Evolutionary conservation across 2,329 filamentous ascomycete genomes (phyloP).

Genomic region (Hypocrella siamensis): DNA sequence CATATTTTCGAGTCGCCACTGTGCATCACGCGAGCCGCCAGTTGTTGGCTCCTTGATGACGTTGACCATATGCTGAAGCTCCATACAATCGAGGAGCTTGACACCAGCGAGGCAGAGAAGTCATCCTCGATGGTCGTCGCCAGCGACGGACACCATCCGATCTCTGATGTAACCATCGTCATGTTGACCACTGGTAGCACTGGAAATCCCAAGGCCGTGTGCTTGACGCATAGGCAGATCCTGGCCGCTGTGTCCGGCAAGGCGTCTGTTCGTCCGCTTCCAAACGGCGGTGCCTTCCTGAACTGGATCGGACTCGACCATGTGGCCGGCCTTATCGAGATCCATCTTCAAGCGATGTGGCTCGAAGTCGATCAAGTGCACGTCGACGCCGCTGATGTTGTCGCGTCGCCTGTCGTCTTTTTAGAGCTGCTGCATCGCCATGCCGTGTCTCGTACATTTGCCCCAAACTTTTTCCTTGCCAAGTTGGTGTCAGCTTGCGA

Average conservation of each 20-base stretch:
- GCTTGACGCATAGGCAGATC: conserved; percentile 26
- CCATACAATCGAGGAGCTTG: neutral
- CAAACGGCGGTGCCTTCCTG: too few species aligned
- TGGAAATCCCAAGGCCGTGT: conserved; percentile 33
- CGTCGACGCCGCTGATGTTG: conserved; percentile 22
- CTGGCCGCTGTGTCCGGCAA: too few species aligned
- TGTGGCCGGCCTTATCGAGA: conserved; percentile 33
- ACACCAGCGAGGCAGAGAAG: neutral
- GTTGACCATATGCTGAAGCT: neutral
- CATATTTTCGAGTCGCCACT: conserved; percentile 1
- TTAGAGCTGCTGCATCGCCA: conserved; percentile 22
- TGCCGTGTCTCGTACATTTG: conserved; percentile 26
- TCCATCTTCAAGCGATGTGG: conserved; percentile 31
- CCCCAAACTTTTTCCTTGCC: conserved; percentile 21
- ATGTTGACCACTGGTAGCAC: conserved; percentile 39
- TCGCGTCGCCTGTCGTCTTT: conserved; percentile 21
- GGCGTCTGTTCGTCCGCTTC: too few species aligned
- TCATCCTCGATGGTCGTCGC: too few species aligned
- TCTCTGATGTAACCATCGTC: conserved; percentile 10
- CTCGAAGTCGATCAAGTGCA: conserved; percentile 28
- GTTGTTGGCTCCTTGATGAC: neutral
- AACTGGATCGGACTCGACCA: conserved; percentile 39
- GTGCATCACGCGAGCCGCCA: neutral
- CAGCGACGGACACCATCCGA: neutral
- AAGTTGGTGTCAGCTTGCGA: conserved; percentile 6